A percentile compares a stretch with the other conserved stretches of the same genome.
These are phyloP conservation scores for Citrus inodora DNA, from an alignment of 345 rosid genomes.

Conservation along the genomic window DNA sequence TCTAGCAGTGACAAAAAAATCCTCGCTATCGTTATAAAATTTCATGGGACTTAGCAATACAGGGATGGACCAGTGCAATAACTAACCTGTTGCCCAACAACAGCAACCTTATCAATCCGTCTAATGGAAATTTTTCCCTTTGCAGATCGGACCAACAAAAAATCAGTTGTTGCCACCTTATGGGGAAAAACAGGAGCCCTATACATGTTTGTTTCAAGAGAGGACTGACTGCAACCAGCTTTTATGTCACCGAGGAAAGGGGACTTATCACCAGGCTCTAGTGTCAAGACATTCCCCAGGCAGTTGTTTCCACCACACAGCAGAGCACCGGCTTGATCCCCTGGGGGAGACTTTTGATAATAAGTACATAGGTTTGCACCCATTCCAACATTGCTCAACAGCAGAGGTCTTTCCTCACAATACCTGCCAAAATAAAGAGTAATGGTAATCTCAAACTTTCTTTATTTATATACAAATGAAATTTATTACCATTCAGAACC, in stretches of 20 bases:
- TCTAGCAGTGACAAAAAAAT: background rate
- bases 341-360: slow-evolving; percentile 76
- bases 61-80: background rate
- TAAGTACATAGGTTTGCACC: slow-evolving; percentile 92
- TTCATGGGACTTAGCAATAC: background rate
- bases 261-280: slow-evolving; percentile 87
- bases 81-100: slow-evolving; percentile 95
- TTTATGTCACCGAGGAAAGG: slow-evolving; percentile 95
- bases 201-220: slow-evolving; percentile 92
- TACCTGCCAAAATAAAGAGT: slow-evolving; percentile 43
- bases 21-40: background rate
- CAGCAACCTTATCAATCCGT: slow-evolving; percentile 85
- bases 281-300: slow-evolving; percentile 63
- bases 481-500: background rate
- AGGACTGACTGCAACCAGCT: slow-evolving; percentile 75
- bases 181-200: slow-evolving; percentile 87
- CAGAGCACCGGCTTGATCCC: slow-evolving; percentile 62
- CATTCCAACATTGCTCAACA: slow-evolving; percentile 90
- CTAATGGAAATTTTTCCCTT: slow-evolving; percentile 93
- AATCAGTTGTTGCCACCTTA: slow-evolving; percentile 81
- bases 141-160: slow-evolving; percentile 82
- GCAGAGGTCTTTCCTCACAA: slow-evolving; percentile 93
- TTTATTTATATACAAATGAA: background rate
- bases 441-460: background rate
- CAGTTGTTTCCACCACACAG: slow-evolving; percentile 54